Evolutionary conservation across 2,329 filamentous ascomycete species (phyloP).

Genomic region (Sporothrix schenckii): DNA sequence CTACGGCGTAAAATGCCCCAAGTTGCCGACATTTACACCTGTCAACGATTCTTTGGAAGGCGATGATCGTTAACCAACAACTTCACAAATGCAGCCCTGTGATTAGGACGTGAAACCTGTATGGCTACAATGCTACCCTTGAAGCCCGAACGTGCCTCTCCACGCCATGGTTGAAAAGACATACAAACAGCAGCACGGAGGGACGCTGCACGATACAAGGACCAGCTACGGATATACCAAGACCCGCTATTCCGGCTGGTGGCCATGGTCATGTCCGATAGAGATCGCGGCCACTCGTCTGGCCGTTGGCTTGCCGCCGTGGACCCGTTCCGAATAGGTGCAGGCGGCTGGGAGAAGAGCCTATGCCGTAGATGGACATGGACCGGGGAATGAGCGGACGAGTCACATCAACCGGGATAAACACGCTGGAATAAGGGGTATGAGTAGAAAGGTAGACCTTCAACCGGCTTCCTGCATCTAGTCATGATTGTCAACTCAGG

Average conservation of each 20-base stretch:
- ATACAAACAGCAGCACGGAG: neutral
- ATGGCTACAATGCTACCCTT: too few species aligned
- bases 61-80: too few species aligned
- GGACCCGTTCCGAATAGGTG: neutral
- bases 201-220: neutral
- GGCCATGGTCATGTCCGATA: neutral
- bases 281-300: neutral
- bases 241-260: neutral
- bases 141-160: too few species aligned
- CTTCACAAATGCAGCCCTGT: too few species aligned
- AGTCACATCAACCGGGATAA: neutral
- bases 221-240: neutral
- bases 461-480: neutral
- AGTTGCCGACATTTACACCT: neutral
- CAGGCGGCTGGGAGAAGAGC: neutral
- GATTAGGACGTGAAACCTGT: too few species aligned
- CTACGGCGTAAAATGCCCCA: too few species aligned
- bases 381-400: neutral
- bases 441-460: neutral
- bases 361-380: neutral
- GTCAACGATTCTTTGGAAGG: too few species aligned
- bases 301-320: neutral
- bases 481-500: slow-evolving; percentile 1
- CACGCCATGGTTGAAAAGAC: neutral
- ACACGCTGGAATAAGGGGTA: neutral